phyloP scores from a whole-genome alignment of 108 stramenopile genomes.

The Skeletonema menzelii region DNA sequence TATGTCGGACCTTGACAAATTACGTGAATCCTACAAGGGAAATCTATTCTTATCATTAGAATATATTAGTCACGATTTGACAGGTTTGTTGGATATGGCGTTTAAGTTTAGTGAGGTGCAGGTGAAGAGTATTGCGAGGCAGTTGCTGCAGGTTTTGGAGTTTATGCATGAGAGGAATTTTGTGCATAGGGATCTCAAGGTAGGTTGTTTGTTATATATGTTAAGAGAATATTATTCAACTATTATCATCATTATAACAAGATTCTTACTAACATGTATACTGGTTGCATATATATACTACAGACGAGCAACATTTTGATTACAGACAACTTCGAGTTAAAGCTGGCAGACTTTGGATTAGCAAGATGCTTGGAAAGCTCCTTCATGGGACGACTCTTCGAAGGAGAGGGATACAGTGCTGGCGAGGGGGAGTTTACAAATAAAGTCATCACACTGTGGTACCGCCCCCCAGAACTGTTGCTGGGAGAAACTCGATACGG shows the following conservation, averaged over 20 bases:
- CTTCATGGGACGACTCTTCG: slow-evolving; percentile 7
- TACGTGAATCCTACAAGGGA: slow-evolving; percentile 80
- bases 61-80: slow-evolving; percentile 84
- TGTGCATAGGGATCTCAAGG: slow-evolving; percentile 55
- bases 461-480: slow-evolving; percentile 89
- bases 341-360: slow-evolving; percentile 92
- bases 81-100: slow-evolving; percentile 80
- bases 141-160: slow-evolving; percentile 72
- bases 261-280: background rate
- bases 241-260: background rate
- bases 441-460: slow-evolving; percentile 90
- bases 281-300: background rate
- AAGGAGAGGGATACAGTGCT: background rate
- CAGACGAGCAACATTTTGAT: slow-evolving; percentile 93
- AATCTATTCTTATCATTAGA: slow-evolving; percentile 83
- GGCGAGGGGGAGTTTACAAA: slow-evolving; percentile 49
- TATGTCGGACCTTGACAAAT: slow-evolving; percentile 7
- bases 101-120: slow-evolving; percentile 72
- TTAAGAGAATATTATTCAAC: background rate
- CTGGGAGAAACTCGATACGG: slow-evolving; percentile 82
- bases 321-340: slow-evolving; percentile 72
- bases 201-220: background rate
- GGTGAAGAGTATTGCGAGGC: slow-evolving; percentile 72
- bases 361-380: slow-evolving; percentile 55
- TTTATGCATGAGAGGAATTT: slow-evolving; percentile 81